Base-by-base conservation (phyloP, 768 basidiomycete genomes). In the Macrolepiota fuliginosa region DNA sequence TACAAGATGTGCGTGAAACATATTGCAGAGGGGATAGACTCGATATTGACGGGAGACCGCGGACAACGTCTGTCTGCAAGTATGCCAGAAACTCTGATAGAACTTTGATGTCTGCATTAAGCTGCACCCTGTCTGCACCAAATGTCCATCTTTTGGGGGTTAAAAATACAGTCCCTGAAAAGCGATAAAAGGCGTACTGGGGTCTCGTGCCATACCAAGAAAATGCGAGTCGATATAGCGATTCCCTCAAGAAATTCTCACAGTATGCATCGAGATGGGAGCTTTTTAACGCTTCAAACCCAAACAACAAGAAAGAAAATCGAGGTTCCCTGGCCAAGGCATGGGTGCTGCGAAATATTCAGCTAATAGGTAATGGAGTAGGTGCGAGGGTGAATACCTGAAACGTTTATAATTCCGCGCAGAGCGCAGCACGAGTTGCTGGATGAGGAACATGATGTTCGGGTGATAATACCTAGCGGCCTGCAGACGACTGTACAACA, bases 121-220 rank as follows among this genome's bases (percentile, higher is more conserved):
- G 79, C 74, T 98, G 95, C 4, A 94, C 86, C 2, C 94, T 88
- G 72, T 93, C 93, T 25, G 92, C 91, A n/a, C 96, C 97, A 71
- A 88, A 97, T 3, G 96, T 90, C 96, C 96, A 98, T 67, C 96
- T 98, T 67, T 1, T 24, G 56, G 37, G 27, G n/a, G 61, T 2
- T 63, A 53, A 52, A n/a, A 45, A 25, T 56, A 29, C 64, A 11
- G n/a, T 17, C 9, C 42, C 47, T 54, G 37, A 46, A n/a, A 25
- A 55, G 29, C 51, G 40, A 17, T 35, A 29, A 27, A 55, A 46
- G 15, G 68, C 92, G 73, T 72, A 97, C 96, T 94, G 94, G 9
- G 95, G 90, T n/a, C 90, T 83, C 52, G 89, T 84, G n/a, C 89
- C 78, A 75, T 98, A 99, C 97, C 96, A 98, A 3, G 88, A 83